phyloP scores from a whole-genome alignment of 2,329 filamentous ascomycete species.

The Aspergillus sp. region DNA sequence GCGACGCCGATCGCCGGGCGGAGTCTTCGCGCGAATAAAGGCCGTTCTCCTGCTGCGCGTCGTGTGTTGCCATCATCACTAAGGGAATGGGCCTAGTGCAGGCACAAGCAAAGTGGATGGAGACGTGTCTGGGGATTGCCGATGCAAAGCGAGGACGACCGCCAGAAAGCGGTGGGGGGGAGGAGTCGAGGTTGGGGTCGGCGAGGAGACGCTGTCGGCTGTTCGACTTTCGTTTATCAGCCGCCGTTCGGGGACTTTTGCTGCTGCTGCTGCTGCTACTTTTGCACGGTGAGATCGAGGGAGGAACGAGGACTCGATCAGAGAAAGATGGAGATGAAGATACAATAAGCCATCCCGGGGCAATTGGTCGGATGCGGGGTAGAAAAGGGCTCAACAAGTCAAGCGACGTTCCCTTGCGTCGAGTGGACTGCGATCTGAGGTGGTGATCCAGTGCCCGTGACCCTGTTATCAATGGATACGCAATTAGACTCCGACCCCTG shows the following conservation, averaged over 20 bases:
- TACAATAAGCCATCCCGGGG: slow-evolving; percentile 1
- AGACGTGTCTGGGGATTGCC: slow-evolving; percentile 30
- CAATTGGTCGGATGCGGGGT: slow-evolving; percentile 34
- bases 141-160: slow-evolving; percentile 46
- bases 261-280: background rate
- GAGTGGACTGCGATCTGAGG: slow-evolving; percentile 11
- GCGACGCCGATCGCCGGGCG: slow-evolving; percentile 37
- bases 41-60: slow-evolving; percentile 22
- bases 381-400: slow-evolving; percentile 14
- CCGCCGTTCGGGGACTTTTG: slow-evolving; percentile 8
- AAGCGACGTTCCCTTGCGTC: slow-evolving; percentile 6
- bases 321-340: background rate
- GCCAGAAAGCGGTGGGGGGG: slow-evolving; percentile 38
- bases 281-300: slow-evolving; percentile 2
- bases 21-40: slow-evolving; percentile 25
- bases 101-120: slow-evolving; percentile 22
- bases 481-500: slow-evolving; percentile 17
- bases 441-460: slow-evolving; percentile 11
- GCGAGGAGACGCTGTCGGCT: background rate
- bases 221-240: slow-evolving; percentile 4
- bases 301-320: background rate
- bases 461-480: slow-evolving; percentile 26
- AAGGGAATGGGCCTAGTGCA: slow-evolving; percentile 22
- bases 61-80: slow-evolving; percentile 27
- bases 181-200: slow-evolving; percentile 18